Evolutionary conservation across 2,329 filamentous ascomycete genomes (phyloP).

Genomic region (Aspergillus pseudonomiae): DNA sequence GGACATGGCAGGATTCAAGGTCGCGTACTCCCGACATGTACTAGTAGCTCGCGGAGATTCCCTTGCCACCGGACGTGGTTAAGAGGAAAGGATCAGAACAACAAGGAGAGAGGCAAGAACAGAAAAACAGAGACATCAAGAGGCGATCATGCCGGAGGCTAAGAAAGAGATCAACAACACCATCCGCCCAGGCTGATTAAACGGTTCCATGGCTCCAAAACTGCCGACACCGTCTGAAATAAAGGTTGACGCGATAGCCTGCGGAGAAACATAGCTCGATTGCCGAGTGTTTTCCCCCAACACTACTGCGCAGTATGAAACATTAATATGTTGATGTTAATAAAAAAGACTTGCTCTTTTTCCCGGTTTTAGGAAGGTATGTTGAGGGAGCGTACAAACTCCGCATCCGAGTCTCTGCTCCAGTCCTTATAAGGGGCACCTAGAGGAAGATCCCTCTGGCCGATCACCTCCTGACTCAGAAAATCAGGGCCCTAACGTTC

Average conservation of each 20-base stretch:
- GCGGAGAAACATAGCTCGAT: not conserved
- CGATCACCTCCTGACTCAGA: conserved; percentile 8
- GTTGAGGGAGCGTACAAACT: too few species aligned
- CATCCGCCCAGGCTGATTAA: not conserved
- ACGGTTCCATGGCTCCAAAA: not conserved
- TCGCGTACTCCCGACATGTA: not conserved
- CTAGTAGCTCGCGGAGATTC: not conserved
- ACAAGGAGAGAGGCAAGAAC: not conserved
- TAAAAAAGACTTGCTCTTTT: not conserved
- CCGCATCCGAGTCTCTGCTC: not conserved
- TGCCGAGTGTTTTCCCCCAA: too few species aligned
- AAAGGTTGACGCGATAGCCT: not conserved
- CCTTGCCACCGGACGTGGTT: not conserved
- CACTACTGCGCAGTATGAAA: too few species aligned
- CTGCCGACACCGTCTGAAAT: not conserved
- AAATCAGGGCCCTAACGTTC: not conserved
- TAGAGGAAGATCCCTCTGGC: not conserved
- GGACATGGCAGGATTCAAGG: not conserved
- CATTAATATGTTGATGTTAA: not conserved
- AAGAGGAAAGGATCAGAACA: not conserved
- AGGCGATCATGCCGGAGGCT: not conserved
- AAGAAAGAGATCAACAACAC: not conserved
- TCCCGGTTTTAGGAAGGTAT: not conserved
- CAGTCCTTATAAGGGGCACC: not conserved
- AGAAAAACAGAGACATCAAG: not conserved